Conservation (phyloP, 495 filamentous ascomycete genomes). For the Amniculicola lignicola region DNA sequence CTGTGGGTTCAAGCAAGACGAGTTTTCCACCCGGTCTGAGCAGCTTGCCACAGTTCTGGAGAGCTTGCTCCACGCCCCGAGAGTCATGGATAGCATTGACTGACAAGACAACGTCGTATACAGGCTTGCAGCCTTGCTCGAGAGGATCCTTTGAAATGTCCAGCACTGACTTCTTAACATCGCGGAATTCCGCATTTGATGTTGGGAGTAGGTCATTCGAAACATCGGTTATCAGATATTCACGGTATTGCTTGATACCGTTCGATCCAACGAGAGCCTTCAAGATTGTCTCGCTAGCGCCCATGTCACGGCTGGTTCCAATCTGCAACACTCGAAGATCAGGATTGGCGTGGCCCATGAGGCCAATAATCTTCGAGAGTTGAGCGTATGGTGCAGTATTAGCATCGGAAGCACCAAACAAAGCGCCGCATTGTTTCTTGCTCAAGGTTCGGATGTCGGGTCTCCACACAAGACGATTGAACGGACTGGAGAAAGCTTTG, state of each 20-base stretch:
- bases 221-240: slow-evolving; percentile 24
- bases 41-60: slow-evolving; percentile 8
- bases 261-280: background rate
- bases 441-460: slow-evolving; percentile 26
- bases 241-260: background rate
- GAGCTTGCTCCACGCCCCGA: background rate
- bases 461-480: slow-evolving; percentile 27
- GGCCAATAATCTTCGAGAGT: slow-evolving; percentile 8
- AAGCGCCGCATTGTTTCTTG: background rate
- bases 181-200: background rate
- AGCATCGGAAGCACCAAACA: too few relatives aligned
- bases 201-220: slow-evolving; percentile 1
- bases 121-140: slow-evolving; percentile 6
- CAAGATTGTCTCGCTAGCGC: background rate
- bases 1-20: slow-evolving; percentile 11
- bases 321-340: slow-evolving; percentile 10
- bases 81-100: slow-evolving; percentile 13
- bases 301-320: slow-evolving; percentile 8
- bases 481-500: slow-evolving; percentile 16
- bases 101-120: slow-evolving; percentile 24
- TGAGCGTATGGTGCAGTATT: slow-evolving; percentile 7
- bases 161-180: slow-evolving; percentile 6
- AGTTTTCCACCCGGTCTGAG: slow-evolving; percentile 25
- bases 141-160: slow-evolving; percentile 19
- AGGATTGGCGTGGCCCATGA: slow-evolving; percentile 11